Base-by-base conservation (phyloP, 768 basidiomycete species). In the Kwoniella botswanensis region DNA sequence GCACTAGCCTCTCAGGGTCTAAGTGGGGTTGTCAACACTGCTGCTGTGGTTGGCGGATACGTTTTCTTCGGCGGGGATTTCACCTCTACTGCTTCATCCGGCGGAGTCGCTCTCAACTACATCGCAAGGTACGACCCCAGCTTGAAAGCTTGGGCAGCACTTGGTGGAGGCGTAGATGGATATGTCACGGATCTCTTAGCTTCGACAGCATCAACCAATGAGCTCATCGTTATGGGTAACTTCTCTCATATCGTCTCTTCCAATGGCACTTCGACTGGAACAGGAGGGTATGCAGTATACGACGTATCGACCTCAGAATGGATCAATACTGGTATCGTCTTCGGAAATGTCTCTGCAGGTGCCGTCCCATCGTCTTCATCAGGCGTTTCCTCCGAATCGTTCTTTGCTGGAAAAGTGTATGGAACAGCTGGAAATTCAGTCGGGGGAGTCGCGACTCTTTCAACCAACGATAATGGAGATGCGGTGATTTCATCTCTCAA, bases 51-150 rank as follows among this genome's bases (percentile, higher is more conserved):
- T 42, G 84, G 86, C 12, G 87, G 76, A 12, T 73, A 74, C 21
- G 83, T 98, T 12, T 97, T 88, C 80, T 89, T 95, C 52, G 96
- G 93, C n/a, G 97, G 97, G 0, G 86, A 89, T 0, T 99, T 99
- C 85, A 87, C 86, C 0, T 90, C 92, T 71, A 92, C 93, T 0
- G 76, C 74, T 18, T 42, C 73, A 7, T 59, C 67, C 0, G 87
- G 86, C 2, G 84, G 86, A 57, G 87, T 88, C 65, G 85, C 83
- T 43, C 84, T 93, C 44, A 83, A 82, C 55, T 87, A 89, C 44
- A 83, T 96, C 42, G 93, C 90, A 0, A 79, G 88, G 64, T 98
- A 94, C 82, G 87, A 94, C 73, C 84, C 93, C 12, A 76, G 84
- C 63, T 86, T 85, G 41, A 87, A 90, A 70, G 78, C 86, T 11